Conservation (phyloP, 768 basidiomycete species). For the Tricholoma bakamatsutake region DNA sequence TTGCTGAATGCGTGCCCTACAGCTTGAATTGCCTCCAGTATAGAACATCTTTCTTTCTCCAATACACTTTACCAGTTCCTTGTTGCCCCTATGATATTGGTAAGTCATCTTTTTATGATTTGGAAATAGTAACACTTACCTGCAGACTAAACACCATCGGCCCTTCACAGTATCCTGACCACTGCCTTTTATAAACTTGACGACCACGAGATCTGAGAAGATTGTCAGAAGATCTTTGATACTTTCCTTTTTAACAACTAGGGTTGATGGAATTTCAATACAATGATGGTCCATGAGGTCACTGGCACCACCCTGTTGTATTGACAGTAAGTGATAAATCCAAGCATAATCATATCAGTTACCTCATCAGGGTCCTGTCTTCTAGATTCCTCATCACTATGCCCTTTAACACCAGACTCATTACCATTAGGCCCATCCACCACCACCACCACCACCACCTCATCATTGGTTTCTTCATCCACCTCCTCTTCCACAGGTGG, state of each 20-base stretch:
- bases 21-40: slow-evolving; percentile 1
- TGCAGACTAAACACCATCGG: not conserved
- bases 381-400: too few relatives aligned
- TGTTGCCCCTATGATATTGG: not conserved
- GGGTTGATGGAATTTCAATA: not conserved
- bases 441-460: too few relatives aligned
- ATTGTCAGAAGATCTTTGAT: slow-evolving; percentile 1
- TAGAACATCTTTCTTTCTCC: not conserved
- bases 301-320: not conserved
- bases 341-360: not conserved
- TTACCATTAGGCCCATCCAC: too few relatives aligned
- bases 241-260: not conserved
- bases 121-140: not conserved
- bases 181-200: slow-evolving; percentile 1
- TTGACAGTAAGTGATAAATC: too few relatives aligned
- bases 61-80: not conserved
- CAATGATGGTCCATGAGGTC: not conserved
- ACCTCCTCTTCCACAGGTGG: too few relatives aligned
- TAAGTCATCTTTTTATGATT: not conserved
- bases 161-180: not conserved
- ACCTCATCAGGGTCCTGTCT: not conserved
- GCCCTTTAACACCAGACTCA: too few relatives aligned
- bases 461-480: too few relatives aligned
- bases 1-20: not conserved
- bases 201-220: not conserved